Conservation (phyloP, 1,284 basidiomycete genomes). For the Apiotrichum porosum region DNA sequence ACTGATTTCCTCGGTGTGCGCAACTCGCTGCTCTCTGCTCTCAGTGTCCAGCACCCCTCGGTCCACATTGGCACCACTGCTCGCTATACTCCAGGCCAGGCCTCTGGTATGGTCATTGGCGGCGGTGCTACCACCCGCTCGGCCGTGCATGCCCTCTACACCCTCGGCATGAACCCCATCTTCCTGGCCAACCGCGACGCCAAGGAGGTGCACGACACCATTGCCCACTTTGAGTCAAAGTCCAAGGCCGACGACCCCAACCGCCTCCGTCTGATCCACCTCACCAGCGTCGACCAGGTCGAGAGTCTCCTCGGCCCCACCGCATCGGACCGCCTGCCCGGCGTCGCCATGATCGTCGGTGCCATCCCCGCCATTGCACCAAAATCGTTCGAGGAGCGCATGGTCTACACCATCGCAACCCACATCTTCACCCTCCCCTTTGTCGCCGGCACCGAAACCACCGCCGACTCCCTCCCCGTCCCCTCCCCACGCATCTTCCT, state of each 20-base stretch:
- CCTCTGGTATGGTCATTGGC: not conserved
- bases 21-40: not conserved
- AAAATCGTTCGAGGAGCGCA: conserved; percentile 4
- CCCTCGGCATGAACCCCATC: conserved; percentile 61
- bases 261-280: too few species aligned
- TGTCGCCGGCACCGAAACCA: not conserved
- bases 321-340: too few species aligned
- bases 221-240: not conserved
- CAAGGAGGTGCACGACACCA: conserved; percentile 7
- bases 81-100: conserved; percentile 51
- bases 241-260: too few species aligned
- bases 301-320: too few species aligned
- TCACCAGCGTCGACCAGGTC: too few species aligned
- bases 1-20: conserved; percentile 71
- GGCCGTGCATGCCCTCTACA: conserved; percentile 73
- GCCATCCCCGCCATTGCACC: conserved; percentile 18
- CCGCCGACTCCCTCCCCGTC: not conserved
- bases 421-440: conserved; percentile 5
- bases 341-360: conserved; percentile 14
- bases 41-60: too few species aligned
- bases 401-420: conserved; percentile 15
- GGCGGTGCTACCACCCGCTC: conserved; percentile 73
- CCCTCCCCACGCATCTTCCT: conserved; percentile 29
- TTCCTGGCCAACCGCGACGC: conserved; percentile 67
- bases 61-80: too few species aligned